phyloP scores from a whole-genome alignment of 495 filamentous ascomycete species.

The Polyplosphaeria fusca region DNA sequence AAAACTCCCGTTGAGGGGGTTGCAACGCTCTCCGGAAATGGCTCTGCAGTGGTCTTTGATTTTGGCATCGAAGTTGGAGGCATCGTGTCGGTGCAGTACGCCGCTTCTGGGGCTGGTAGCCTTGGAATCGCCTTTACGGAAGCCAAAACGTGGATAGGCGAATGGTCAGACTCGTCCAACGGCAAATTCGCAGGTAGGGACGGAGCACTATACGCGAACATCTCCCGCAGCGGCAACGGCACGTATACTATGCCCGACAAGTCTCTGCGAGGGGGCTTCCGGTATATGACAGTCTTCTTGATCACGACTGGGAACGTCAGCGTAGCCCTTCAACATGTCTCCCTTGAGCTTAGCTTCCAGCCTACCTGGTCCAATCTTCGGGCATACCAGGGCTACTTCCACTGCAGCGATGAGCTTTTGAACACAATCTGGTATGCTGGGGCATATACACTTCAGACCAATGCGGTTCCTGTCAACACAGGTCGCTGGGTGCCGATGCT shows the following conservation, averaged over 20 bases:
- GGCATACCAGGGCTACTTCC: slow-evolving; percentile 63
- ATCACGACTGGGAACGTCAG: slow-evolving; percentile 40
- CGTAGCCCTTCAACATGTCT: slow-evolving; percentile 36
- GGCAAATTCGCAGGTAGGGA: slow-evolving; percentile 52
- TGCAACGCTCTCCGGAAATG: slow-evolving; percentile 44
- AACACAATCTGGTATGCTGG: slow-evolving; percentile 42
- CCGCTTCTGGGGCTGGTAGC: slow-evolving; percentile 45
- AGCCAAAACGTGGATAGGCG: slow-evolving; percentile 60
- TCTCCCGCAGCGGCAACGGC: slow-evolving; percentile 47
- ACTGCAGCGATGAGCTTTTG: slow-evolving; percentile 56
- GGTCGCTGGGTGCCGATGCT: slow-evolving; percentile 54
- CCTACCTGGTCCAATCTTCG: slow-evolving; percentile 63
- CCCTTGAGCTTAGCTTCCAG: slow-evolving; percentile 55
- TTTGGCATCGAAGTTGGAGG: slow-evolving; percentile 61
- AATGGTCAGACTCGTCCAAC: slow-evolving; percentile 58
- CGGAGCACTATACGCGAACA: slow-evolving; percentile 52
- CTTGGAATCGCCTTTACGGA: slow-evolving; percentile 63
- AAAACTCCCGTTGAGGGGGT: slow-evolving; percentile 38
- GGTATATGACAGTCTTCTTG: slow-evolving; percentile 58
- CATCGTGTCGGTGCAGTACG: slow-evolving; percentile 51
- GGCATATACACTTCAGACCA: slow-evolving; percentile 46
- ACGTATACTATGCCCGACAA: slow-evolving; percentile 54
- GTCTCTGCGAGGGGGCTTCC: slow-evolving; percentile 58
- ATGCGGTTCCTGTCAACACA: slow-evolving; percentile 53
- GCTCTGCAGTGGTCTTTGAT: slow-evolving; percentile 53